A percentile compares a stretch with the other conserved stretches of the same genome.
These are phyloP conservation scores for Mortierella sp. DNA, from an alignment of 371 early-diverging fungal genomes.

Conservation along the genomic window DNA sequence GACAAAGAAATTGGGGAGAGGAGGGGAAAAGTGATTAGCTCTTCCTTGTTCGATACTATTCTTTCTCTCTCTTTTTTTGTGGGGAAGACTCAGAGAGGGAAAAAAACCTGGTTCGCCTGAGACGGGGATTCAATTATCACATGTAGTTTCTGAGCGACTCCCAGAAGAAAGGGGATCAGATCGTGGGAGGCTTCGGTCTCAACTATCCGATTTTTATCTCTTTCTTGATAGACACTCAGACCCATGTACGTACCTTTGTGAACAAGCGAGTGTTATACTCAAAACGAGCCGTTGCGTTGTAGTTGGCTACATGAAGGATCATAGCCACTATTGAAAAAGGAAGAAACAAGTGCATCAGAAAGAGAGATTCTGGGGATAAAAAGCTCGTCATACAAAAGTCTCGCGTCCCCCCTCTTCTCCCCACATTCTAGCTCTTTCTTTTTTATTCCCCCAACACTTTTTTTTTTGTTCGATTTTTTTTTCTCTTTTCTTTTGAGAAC, in stretches of 20 bases:
- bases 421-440: background rate
- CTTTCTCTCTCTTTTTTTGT: conserved; percentile 18
- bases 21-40: background rate
- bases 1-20: background rate
- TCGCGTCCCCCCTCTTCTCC: background rate
- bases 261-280: conserved; percentile 57
- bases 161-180: too few species aligned
- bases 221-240: background rate
- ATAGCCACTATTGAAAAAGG: conserved; percentile 40
- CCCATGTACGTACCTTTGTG: conserved; percentile 55
- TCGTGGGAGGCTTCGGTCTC: background rate
- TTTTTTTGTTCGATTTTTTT: background rate
- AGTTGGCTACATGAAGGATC: conserved; percentile 62
- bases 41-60: too few species aligned
- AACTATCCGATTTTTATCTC: background rate
- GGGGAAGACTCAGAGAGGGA: conserved; percentile 11
- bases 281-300: conserved; percentile 60
- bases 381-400: background rate
- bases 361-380: background rate
- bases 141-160: conserved; percentile 10
- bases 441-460: background rate
- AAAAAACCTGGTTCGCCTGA: background rate
- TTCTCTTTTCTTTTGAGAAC: conserved; percentile 9
- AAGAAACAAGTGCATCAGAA: background rate
- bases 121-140: conserved; percentile 17